A percentile compares a stretch with the other conserved stretches of the same genome.
phyloP scores from a whole-genome alignment of 129 eudicot species.

The Tagetes erecta region DNA sequence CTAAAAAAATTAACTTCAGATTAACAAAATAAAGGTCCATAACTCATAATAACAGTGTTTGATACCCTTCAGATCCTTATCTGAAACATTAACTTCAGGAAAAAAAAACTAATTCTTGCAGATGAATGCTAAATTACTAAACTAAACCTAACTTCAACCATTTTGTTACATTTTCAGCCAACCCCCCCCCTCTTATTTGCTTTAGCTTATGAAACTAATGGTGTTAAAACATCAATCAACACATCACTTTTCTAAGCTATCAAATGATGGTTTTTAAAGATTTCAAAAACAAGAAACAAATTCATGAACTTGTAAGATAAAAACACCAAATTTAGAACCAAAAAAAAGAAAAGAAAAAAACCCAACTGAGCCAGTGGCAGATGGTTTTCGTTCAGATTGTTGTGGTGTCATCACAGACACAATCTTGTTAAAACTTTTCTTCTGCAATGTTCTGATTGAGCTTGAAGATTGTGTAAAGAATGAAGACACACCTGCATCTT shows the following conservation, averaged over 20 bases:
- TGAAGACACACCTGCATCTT: constrained; percentile 65
- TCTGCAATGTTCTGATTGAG: constrained; percentile 38
- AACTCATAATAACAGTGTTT: background rate
- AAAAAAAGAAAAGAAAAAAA: background rate
- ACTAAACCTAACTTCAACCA: background rate
- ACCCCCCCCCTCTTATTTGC: background rate
- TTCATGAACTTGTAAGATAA: background rate
- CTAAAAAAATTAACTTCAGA: background rate
- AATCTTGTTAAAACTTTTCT: constrained; percentile 40
- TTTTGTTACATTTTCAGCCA: background rate
- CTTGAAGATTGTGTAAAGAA: constrained; percentile 44
- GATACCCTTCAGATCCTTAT: background rate
- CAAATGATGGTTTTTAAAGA: background rate
- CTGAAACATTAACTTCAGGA: background rate
- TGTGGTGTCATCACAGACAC: constrained; percentile 76
- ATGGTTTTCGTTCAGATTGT: constrained; percentile 67
- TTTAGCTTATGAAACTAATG: background rate
- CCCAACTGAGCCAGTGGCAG: constrained; percentile 83
- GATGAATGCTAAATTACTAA: background rate
- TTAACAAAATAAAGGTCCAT: background rate
- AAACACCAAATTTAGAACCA: background rate
- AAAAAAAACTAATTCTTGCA: background rate
- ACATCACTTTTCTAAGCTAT: constrained; percentile 9
- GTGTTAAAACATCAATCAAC: background rate
- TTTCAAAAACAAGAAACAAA: constrained; percentile 6